Conservation (phyloP, 1,284 basidiomycete genomes). For the Sporisorium iseilematis-ciliati region DNA sequence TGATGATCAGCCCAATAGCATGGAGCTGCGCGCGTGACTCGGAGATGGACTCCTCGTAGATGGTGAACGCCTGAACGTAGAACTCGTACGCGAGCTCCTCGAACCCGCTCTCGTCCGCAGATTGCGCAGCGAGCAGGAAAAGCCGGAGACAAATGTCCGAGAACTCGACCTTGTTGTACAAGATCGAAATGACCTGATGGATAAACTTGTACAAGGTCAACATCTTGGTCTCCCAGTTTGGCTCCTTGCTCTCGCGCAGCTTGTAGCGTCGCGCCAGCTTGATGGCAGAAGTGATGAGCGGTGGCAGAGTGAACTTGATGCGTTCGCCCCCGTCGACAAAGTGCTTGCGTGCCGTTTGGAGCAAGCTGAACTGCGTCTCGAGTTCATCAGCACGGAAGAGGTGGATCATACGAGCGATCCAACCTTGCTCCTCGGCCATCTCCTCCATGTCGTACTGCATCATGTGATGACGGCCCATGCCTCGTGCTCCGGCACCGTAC, state of each 20-base stretch:
- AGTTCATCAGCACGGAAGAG: conserved; percentile 65
- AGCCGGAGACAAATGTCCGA: conserved; percentile 66
- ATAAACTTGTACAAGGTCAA: conserved; percentile 66
- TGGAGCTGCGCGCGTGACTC: conserved; percentile 67
- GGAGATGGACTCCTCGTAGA: conserved; percentile 69
- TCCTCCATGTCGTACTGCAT: conserved; percentile 64
- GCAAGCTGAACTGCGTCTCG: conserved; percentile 65
- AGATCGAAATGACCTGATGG: conserved; percentile 66
- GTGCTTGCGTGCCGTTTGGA: conserved; percentile 64
- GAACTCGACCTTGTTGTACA: conserved; percentile 67
- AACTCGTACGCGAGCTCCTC: conserved; percentile 69
- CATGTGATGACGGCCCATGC: conserved; percentile 50
- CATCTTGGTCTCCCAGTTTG: conserved; percentile 65
- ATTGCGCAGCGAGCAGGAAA: conserved; percentile 65
- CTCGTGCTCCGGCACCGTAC: conserved; percentile 43
- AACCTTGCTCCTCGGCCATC: conserved; percentile 67
- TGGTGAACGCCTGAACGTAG: conserved; percentile 68
- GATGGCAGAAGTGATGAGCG: conserved; percentile 63
- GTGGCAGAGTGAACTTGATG: conserved; percentile 66
- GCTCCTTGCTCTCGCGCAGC: conserved; percentile 51
- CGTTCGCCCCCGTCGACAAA: conserved; percentile 66
- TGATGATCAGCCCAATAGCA: conserved; percentile 64
- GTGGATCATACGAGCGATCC: conserved; percentile 67
- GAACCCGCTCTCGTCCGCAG: conserved; percentile 65
- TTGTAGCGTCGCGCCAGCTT: conserved; percentile 67